These are phyloP conservation scores for Eremothecium cymbalariae DNA, from an alignment of 1,139 yeast species.

Conservation along the genomic window DNA sequence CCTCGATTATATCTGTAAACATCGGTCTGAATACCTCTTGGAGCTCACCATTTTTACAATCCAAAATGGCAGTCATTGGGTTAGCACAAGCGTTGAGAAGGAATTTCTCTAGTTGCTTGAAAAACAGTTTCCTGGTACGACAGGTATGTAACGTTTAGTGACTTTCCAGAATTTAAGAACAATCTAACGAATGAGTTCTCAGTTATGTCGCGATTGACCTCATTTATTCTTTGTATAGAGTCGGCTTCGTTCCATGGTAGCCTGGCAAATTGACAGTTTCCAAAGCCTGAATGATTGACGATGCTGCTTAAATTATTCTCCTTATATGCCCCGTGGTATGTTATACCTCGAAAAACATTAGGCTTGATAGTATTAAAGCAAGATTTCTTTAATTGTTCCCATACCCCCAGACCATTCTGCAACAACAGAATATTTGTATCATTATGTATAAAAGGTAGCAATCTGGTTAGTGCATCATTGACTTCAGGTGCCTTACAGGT, in stretches of 20 bases:
- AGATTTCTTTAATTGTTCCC: slow-evolving; percentile 47
- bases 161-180: slow-evolving; percentile 23
- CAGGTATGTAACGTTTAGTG: slow-evolving; percentile 40
- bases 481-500: slow-evolving; percentile 67
- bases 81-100: slow-evolving; percentile 76
- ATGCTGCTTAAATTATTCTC: slow-evolving; percentile 31
- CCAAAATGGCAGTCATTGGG: slow-evolving; percentile 68
- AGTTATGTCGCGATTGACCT: slow-evolving; percentile 14
- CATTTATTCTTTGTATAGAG: slow-evolving; percentile 19
- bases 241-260: slow-evolving; percentile 31
- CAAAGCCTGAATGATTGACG: slow-evolving; percentile 61
- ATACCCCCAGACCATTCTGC: slow-evolving; percentile 85
- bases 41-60: slow-evolving; percentile 70
- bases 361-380: slow-evolving; percentile 49
- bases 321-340: slow-evolving; percentile 68
- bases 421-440: slow-evolving; percentile 57
- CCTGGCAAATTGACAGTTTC: slow-evolving; percentile 47
- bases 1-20: slow-evolving; percentile 44
- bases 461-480: slow-evolving; percentile 39
- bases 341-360: slow-evolving; percentile 65
- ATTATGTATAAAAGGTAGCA: slow-evolving; percentile 39
- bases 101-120: slow-evolving; percentile 67
- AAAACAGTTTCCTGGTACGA: slow-evolving; percentile 47
- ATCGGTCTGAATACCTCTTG: slow-evolving; percentile 34
- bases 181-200: slow-evolving; percentile 24